Evolutionary conservation across 352 stramenopile genomes (phyloP), one percentile per base, ranked within the genome.

Genomic region (Globisporangium middletonii): DNA sequence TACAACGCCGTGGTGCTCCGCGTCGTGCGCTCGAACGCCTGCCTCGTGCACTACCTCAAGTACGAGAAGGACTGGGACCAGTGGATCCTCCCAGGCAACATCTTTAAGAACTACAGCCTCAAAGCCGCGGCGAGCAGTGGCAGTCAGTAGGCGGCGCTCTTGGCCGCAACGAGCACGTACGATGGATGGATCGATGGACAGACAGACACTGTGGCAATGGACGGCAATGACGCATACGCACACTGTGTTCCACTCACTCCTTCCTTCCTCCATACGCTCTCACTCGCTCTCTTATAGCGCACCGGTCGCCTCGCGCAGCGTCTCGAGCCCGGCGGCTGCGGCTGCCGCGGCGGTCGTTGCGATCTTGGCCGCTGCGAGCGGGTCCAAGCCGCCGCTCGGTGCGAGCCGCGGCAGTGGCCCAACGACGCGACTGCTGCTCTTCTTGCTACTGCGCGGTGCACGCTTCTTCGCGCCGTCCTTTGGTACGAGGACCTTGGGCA

Each of bases 51-150:
- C 66, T 92, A 89, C 57, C 68, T 89, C 60, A 89, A 92, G 72
- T 89, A 82, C 53, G 77, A 92, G 57, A 88, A 88, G 54, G 79
- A 92, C 67, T 92, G 81, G 81, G 78, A 92, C 69, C 81, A 92
- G 57, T 92, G 81, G 81, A 65, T 92, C 43, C 62, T 92, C 18
- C 81, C 81, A 1, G 77, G 78, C 43, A 80, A 89, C 59, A 92
- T 92, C 42, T 92, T 89, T 63, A 79, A 76, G 55, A 92, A 92
- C 66, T 88, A 88, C 43, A 64, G 58, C 45, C 38, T 64, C 23
- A 64, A 64, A 19, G 37, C 54, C 53, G 28, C 26, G 9, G 23
- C 23, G 23, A 23, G 11, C 13, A 50, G 27, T 26, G 30, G 50
- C 7, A n/a, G 44, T 18, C 28, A 45, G 30, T 53, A 38, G 45